Evolutionary conservation across 495 filamentous ascomycete species (phyloP).

Genomic region (Paragyromitra xinjiangensis): DNA sequence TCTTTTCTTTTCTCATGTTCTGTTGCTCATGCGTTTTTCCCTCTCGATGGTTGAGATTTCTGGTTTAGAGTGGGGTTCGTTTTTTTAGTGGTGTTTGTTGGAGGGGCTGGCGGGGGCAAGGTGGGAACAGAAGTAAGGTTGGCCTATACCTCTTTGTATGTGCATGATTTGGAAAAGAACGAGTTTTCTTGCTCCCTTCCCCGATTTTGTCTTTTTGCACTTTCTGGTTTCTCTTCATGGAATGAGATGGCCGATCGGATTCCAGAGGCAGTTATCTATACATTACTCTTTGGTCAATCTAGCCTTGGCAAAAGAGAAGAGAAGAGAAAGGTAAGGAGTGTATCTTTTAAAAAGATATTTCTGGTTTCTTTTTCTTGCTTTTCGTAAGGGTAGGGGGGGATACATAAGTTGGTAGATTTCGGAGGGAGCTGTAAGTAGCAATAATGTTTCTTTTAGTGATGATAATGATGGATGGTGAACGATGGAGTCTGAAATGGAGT

Average conservation of each 20-base stretch:
- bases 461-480: neutral
- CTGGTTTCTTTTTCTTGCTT: slow-evolving; percentile 22
- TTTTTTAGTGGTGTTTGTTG: slow-evolving; percentile 45
- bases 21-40: slow-evolving; percentile 23
- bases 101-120: slow-evolving; percentile 1
- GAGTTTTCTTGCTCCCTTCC: slow-evolving; percentile 23
- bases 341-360: slow-evolving; percentile 24
- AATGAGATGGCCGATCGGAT: slow-evolving; percentile 3
- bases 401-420: neutral
- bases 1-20: slow-evolving; percentile 3
- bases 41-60: slow-evolving; percentile 11
- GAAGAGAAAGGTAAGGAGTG: neutral
- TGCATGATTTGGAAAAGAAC: slow-evolving; percentile 15
- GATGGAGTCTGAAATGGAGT: neutral
- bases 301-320: neutral
- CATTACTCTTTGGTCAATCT: neutral
- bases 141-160: slow-evolving; percentile 44
- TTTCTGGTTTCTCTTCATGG: slow-evolving; percentile 7
- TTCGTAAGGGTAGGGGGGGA: neutral
- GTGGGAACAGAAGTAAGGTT: slow-evolving; percentile 6
- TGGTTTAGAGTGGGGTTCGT: slow-evolving; percentile 42
- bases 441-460: neutral
- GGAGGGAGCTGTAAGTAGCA: neutral
- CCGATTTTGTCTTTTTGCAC: slow-evolving; percentile 16
- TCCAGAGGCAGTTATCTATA: slow-evolving; percentile 2